phyloP scores from a whole-genome alignment of 495 filamentous ascomycete species.

The Penicillium psychrofluorescens region DNA sequence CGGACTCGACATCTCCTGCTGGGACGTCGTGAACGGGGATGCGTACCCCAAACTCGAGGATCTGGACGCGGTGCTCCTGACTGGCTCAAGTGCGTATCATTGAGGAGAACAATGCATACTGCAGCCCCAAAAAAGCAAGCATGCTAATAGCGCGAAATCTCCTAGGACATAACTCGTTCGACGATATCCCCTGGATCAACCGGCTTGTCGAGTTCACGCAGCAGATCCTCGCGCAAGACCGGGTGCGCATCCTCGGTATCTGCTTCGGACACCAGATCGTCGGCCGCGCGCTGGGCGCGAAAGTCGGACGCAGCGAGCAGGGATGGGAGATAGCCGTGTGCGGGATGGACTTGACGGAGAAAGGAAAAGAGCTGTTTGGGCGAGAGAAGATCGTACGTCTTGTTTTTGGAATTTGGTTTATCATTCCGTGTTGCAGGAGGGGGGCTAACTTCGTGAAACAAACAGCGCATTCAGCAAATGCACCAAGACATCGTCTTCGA shows the following conservation, averaged over 20 bases:
- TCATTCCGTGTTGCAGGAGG: neutral
- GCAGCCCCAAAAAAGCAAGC: neutral
- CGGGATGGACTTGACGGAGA: constrained; percentile 58
- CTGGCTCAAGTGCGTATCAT: constrained; percentile 52
- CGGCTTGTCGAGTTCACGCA: constrained; percentile 65
- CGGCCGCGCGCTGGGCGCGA: constrained; percentile 62
- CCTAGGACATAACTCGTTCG: constrained; percentile 53
- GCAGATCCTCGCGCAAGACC: constrained; percentile 45
- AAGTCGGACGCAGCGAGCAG: constrained; percentile 55
- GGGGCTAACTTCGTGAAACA: no score
- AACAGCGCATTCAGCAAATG: constrained; percentile 79
- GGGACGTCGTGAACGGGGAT: constrained; percentile 55
- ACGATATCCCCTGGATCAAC: constrained; percentile 68
- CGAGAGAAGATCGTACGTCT: constrained; percentile 56
- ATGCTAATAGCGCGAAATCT: neutral
- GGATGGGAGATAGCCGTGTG: constrained; percentile 83
- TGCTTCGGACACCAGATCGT: constrained; percentile 94
- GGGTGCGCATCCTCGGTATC: constrained; percentile 66
- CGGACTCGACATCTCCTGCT: constrained; percentile 53
- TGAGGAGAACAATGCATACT: no score
- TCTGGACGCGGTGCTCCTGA: constrained; percentile 77
- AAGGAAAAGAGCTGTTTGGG: constrained; percentile 68
- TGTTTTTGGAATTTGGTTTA: neutral
- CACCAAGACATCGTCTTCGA: constrained; percentile 72
- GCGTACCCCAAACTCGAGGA: constrained; percentile 62